Percentiles rank a stretch among this genome's conserved stretches.
These are phyloP conservation scores for Globisporangium alternatum DNA, from an alignment of 352 stramenopile genomes.

Conservation along the genomic window DNA sequence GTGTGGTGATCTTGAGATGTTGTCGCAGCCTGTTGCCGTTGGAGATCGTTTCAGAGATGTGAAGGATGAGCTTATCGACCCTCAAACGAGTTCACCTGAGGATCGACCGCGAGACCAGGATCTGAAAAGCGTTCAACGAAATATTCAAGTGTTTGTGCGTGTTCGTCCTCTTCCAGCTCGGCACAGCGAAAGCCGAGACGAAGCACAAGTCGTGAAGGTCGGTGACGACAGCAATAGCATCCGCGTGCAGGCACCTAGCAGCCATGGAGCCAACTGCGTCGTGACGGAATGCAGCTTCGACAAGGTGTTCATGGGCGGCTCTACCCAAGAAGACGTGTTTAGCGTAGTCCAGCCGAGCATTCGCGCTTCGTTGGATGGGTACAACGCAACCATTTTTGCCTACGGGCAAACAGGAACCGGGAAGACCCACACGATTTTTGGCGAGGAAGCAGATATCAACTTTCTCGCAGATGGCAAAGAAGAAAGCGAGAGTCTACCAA, in stretches of 20 bases:
- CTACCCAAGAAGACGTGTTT: conserved; percentile 84
- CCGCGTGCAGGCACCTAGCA: conserved; percentile 19
- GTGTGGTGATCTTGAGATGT: neutral
- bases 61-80: neutral
- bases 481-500: neutral
- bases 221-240: conserved; percentile 28
- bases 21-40: neutral
- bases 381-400: conserved; percentile 90
- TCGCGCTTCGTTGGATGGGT: conserved; percentile 65
- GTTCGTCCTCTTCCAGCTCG: conserved; percentile 39
- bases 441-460: conserved; percentile 31
- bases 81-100: neutral
- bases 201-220: conserved; percentile 26
- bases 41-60: neutral
- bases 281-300: conserved; percentile 75
- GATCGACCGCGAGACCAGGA: neutral
- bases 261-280: conserved; percentile 19
- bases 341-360: conserved; percentile 60
- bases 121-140: conserved; percentile 11
- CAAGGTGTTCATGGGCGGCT: conserved; percentile 53
- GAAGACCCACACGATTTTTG: conserved; percentile 93
- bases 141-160: conserved; percentile 72
- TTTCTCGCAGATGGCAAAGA: neutral
- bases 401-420: conserved; percentile 91
- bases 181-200: conserved; percentile 18